Evolutionary conservation across 2,329 filamentous ascomycete genomes (phyloP).

Genomic region (Penicillium sp.): DNA sequence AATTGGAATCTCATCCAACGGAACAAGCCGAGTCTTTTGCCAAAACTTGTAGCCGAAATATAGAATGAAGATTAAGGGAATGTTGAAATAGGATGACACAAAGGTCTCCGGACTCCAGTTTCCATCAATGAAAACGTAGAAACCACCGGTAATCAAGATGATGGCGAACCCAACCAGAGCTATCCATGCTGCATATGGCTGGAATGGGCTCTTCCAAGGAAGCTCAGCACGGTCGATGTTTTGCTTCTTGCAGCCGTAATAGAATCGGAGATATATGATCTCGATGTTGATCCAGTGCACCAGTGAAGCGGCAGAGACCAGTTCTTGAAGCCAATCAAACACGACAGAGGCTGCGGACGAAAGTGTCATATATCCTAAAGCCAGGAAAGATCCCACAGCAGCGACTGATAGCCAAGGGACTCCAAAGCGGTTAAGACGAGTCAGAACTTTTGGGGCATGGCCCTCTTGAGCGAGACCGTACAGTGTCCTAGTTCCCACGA

Average conservation of each 20-base stretch:
- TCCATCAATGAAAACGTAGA: slow-evolving; percentile 43
- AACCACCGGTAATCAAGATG: slow-evolving; percentile 67
- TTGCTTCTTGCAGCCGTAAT: slow-evolving; percentile 43
- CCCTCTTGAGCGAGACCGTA: slow-evolving; percentile 38
- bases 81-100: slow-evolving; percentile 59
- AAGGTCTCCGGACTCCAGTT: slow-evolving; percentile 58
- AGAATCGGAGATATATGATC: slow-evolving; percentile 56
- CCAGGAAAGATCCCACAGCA: slow-evolving; percentile 56
- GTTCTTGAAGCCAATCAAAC: slow-evolving; percentile 67
- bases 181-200: slow-evolving; percentile 61
- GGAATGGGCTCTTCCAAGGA: slow-evolving; percentile 51
- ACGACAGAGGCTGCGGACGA: slow-evolving; percentile 55
- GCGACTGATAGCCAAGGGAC: slow-evolving; percentile 56
- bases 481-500: slow-evolving; percentile 34
- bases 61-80: slow-evolving; percentile 55
- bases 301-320: slow-evolving; percentile 41
- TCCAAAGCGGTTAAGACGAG: slow-evolving; percentile 44
- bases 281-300: slow-evolving; percentile 63
- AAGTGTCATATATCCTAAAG: slow-evolving; percentile 63
- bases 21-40: slow-evolving; percentile 37
- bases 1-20: slow-evolving; percentile 35
- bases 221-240: slow-evolving; percentile 36
- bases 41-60: slow-evolving; percentile 43
- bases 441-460: slow-evolving; percentile 34
- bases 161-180: slow-evolving; percentile 55